Evolutionary conservation across 164 flowering plant species (phyloP).

Genomic region (Houttuynia cordata): DNA sequence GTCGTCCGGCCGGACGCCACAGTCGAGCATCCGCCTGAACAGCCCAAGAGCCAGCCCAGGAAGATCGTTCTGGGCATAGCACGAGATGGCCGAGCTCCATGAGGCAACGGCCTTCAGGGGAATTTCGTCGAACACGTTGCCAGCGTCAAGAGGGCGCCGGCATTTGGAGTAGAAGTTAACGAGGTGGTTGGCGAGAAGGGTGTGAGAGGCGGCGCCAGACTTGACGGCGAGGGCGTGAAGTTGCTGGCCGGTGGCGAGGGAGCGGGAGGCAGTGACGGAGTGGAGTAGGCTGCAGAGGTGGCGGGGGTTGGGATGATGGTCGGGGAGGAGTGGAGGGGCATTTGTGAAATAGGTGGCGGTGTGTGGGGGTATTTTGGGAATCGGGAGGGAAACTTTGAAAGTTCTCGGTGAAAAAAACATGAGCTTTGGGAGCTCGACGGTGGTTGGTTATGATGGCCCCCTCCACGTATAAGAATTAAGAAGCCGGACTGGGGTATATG

Average conservation of each 20-base stretch:
- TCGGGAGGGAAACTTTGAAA: neutral
- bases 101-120: conserved; percentile 36
- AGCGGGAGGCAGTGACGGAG: conserved; percentile 36
- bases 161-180: conserved; percentile 82
- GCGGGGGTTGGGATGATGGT: conserved; percentile 11
- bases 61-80: conserved; percentile 72
- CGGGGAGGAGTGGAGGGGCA: neutral
- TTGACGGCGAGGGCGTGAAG: conserved; percentile 72
- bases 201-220: conserved; percentile 33
- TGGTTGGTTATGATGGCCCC: too few relatives aligned
- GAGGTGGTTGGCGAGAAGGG: conserved; percentile 57
- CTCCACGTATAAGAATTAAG: too few relatives aligned
- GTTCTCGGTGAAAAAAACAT: too few relatives aligned
- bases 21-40: conserved; percentile 41
- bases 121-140: conserved; percentile 44
- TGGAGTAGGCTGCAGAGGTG: conserved; percentile 41
- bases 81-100: conserved; percentile 79
- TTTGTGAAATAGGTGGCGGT: neutral
- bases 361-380: neutral
- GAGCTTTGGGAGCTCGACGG: too few relatives aligned
- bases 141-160: conserved; percentile 45
- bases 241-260: conserved; percentile 47
- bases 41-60: conserved; percentile 45
- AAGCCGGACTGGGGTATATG: too few relatives aligned
- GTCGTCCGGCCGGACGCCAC: conserved; percentile 42